A percentile compares a stretch with the other conserved stretches of the same genome.
These are phyloP conservation scores for Danielozyma ontarioensis DNA, from an alignment of 805 yeast genomes.

Conservation along the genomic window DNA sequence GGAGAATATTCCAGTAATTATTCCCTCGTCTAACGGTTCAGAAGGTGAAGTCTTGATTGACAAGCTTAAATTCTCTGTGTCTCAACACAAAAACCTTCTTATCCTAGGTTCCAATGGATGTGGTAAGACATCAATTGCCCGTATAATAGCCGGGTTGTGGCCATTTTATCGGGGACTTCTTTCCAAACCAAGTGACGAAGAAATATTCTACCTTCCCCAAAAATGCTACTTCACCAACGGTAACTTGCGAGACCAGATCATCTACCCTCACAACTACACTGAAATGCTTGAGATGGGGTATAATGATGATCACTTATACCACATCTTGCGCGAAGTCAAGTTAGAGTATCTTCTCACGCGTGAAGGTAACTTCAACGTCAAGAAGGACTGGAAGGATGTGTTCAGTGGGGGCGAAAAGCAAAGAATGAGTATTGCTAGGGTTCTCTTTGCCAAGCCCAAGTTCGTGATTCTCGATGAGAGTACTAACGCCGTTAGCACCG, in stretches of 20 bases:
- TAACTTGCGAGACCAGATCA: constrained; percentile 84
- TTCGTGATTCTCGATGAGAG: constrained; percentile 87
- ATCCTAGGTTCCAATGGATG: constrained; percentile 85
- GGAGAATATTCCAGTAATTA: constrained; percentile 75
- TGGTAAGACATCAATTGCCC: constrained; percentile 83
- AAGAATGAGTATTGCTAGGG: constrained; percentile 81
- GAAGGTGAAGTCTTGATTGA: constrained; percentile 57
- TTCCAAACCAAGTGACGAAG: constrained; percentile 67
- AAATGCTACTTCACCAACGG: constrained; percentile 80
- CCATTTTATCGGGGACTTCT: constrained; percentile 80
- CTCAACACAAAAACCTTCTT: constrained; percentile 57
- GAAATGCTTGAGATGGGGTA: constrained; percentile 72
- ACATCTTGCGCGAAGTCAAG: constrained; percentile 68
- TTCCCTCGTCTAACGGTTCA: constrained; percentile 63
- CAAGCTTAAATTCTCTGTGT: constrained; percentile 56
- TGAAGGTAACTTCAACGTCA: constrained; percentile 49
- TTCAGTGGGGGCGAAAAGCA: constrained; percentile 96
- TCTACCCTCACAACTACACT: constrained; percentile 74
- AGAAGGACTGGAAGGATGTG: constrained; percentile 81
- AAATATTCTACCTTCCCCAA: constrained; percentile 78
- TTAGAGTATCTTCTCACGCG: constrained; percentile 75
- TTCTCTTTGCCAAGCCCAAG: constrained; percentile 72
- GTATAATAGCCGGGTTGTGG: constrained; percentile 87
- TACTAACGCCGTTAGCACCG: constrained; percentile 88
- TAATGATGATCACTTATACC: constrained; percentile 64